phyloP scores from a whole-genome alignment of 2,329 filamentous ascomycete genomes.

The Amesomyces nigricolor region DNA sequence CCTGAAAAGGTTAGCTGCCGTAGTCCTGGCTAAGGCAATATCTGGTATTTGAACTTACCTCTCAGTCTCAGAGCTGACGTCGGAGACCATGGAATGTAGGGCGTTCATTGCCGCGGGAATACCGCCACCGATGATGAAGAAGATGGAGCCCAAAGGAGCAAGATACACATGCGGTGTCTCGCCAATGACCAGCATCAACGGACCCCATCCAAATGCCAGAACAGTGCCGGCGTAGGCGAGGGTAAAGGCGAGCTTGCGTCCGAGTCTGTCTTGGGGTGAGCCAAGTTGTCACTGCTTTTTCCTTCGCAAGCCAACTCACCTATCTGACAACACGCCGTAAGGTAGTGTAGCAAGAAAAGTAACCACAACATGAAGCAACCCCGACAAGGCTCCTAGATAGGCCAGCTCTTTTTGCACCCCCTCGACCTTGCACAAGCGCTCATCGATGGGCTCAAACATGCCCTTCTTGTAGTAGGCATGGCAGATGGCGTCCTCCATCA shows the following conservation, averaged over 20 bases:
- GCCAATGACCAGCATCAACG: conserved; percentile 15
- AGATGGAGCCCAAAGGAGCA: conserved; percentile 16
- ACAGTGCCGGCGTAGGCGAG: conserved; percentile 21
- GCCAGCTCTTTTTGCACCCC: conserved; percentile 22
- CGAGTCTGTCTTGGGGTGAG: conserved; percentile 16
- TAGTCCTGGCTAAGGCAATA: no score
- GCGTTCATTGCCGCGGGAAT: conserved; percentile 22
- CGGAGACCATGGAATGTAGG: conserved; percentile 22
- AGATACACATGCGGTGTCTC: conserved; percentile 15
- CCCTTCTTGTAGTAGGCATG: conserved; percentile 19
- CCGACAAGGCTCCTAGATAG: conserved; percentile 18
- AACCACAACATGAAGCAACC: conserved; percentile 17
- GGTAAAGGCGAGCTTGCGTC: conserved; percentile 20
- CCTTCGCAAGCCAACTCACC: conserved; percentile 8
- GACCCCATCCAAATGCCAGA: conserved; percentile 18
- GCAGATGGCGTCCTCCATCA: conserved; percentile 24
- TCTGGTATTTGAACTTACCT: conserved; percentile 7
- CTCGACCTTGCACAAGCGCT: conserved; percentile 22
- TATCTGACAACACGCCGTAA: conserved; percentile 24
- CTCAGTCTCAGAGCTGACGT: conserved; percentile 20
- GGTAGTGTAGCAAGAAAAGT: conserved; percentile 19
- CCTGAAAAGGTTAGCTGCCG: conserved; percentile 7
- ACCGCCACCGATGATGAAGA: conserved; percentile 24
- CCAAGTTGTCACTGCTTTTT: background rate
- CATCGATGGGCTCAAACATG: conserved; percentile 20